Evolutionary conservation across 2,329 filamentous ascomycete genomes (phyloP), one percentile per base, ranked within the genome.

Genomic region (Helotiales sp.): DNA sequence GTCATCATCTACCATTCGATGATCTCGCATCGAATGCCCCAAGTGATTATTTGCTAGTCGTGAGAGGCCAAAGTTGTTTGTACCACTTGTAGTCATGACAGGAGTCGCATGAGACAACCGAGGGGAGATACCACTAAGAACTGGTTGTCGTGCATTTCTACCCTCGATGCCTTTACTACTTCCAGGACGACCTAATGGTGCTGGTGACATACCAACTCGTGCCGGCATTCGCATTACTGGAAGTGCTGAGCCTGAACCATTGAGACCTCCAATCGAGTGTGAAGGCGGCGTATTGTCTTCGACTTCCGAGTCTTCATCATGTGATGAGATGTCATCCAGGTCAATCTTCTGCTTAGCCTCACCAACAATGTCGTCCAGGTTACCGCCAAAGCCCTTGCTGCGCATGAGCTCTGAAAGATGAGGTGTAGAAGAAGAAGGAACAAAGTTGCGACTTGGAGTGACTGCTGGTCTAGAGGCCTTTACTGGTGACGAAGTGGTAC

Each of bases 401-500:
- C 83, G 78, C 74, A 91, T 77, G 47, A 90, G 73, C 38, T 80
- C 80, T 29, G 88, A 90, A 19, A 93, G 77, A 72, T 89, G 81
- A 13, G 89, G 89, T 15, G 84, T 83, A 31, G 83, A 80, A 6
- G 80, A 71, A 10, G 85, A 83, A 51, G 79, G 79, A 54, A 79
- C 74, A 67, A 86, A 84, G 38, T 52, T 60, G 6, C 71, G 64
- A n/a, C 59, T 61, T 47, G 55, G 49, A 55, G 44, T 57, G 57
- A 67, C 67, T 51, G 72, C 61, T 47, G 71, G 64, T 29, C 70
- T 52, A 54, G 56, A 46, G 52, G 55, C 15, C 9, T 58, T 61
- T 10, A 51, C 9, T 36, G 63, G 57, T 44, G 62, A 52, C 34
- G 62, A 72, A 30, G 60, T 60, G 33, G 64, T 50, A 57, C 64